These are phyloP conservation scores for Apiospora kogelbergensis DNA, from an alignment of 2,329 filamentous ascomycete genomes.

Conservation along the genomic window DNA sequence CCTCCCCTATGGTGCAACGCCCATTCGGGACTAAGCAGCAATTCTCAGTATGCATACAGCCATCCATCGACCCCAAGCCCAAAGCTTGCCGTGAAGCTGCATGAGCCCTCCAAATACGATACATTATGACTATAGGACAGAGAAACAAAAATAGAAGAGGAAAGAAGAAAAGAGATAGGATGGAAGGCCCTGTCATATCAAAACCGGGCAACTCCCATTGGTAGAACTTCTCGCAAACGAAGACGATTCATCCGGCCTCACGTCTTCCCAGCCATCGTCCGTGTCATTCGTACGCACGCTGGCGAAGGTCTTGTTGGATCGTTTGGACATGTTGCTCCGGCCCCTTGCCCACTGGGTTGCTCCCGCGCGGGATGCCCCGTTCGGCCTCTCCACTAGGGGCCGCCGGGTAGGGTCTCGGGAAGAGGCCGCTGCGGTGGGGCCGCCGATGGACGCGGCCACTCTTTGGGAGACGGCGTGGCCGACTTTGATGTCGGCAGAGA, in stretches of 20 bases:
- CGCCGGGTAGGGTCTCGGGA: slow-evolving; percentile 10
- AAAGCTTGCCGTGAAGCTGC: not conserved
- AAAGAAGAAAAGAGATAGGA: not conserved
- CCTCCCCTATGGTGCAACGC: not conserved
- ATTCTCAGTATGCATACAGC: not conserved
- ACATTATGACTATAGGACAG: not conserved
- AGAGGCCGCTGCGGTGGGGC: slow-evolving; percentile 6
- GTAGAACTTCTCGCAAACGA: not conserved
- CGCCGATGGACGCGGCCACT: slow-evolving; percentile 9
- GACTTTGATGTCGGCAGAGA: not conserved
- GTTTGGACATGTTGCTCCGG: not conserved
- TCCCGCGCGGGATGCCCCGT: not conserved
- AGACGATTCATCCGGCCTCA: slow-evolving; percentile 6
- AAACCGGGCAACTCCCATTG: slow-evolving; percentile 9
- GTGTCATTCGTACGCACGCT: slow-evolving; percentile 4
- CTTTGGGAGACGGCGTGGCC: not conserved
- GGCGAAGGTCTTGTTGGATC: slow-evolving; percentile 3
- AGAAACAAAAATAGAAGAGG: not conserved
- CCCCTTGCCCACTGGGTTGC: not conserved
- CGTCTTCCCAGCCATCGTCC: slow-evolving; percentile 16
- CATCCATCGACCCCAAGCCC: not conserved
- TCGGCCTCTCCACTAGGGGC: slow-evolving; percentile 11
- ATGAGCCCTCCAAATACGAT: not conserved
- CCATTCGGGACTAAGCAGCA: not conserved
- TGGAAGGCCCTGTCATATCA: slow-evolving; percentile 7